phyloP scores from a whole-genome alignment of 345 rosid genomes.

The Odontarrhena argentea region DNA sequence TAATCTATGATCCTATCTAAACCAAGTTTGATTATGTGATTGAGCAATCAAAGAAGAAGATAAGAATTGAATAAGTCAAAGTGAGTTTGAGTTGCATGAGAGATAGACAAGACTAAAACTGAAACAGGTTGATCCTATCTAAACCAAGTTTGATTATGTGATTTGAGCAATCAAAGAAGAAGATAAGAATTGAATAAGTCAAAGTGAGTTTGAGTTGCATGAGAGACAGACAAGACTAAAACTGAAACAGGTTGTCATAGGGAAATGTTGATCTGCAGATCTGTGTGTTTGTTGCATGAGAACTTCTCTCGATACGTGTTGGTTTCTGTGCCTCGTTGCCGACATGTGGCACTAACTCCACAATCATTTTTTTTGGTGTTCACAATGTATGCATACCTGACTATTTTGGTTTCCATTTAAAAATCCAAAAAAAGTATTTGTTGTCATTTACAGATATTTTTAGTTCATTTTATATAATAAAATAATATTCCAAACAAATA shows the following conservation, averaged over 20 bases:
- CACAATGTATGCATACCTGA: background rate
- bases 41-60: conserved; percentile 1
- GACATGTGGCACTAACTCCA: conserved; percentile 25
- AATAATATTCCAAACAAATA: background rate
- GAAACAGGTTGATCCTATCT: background rate
- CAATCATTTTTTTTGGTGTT: background rate
- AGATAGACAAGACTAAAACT: conserved; percentile 6
- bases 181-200: conserved; percentile 9
- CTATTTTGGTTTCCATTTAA: background rate
- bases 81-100: conserved; percentile 2
- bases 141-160: no score
- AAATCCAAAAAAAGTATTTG: background rate
- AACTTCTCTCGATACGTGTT: conserved; percentile 28
- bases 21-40: conserved; percentile 6
- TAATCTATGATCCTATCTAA: conserved; percentile 9
- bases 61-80: conserved; percentile 6
- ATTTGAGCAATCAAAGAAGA: conserved; percentile 14
- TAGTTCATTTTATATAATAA: background rate
- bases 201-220: conserved; percentile 12
- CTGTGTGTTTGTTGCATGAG: conserved; percentile 34
- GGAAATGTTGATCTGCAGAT: conserved; percentile 40
- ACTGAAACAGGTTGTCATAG: conserved; percentile 1
- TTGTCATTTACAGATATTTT: background rate
- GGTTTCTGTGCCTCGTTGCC: conserved; percentile 17
- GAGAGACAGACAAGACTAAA: conserved; percentile 5